A percentile compares a stretch with the other conserved stretches of the same genome.
phyloP scores from a whole-genome alignment of 1,284 basidiomycete species.

The Ustilago trichophora region DNA sequence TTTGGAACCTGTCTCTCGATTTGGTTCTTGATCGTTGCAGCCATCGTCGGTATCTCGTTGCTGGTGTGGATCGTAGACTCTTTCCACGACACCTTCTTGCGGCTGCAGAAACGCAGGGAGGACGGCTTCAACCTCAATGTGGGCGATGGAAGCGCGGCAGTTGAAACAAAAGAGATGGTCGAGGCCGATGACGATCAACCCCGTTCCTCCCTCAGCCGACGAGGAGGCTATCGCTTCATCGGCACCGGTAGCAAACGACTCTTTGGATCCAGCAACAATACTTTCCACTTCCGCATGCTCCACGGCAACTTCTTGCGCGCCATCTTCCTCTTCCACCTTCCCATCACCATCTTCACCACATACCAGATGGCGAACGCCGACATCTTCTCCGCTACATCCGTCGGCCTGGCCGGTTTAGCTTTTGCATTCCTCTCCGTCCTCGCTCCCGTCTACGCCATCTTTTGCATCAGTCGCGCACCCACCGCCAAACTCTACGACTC shows the following conservation, averaged over 20 bases:
- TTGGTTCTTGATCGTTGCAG: conserved; percentile 82
- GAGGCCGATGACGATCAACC: conserved; percentile 20
- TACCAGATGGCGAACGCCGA: conserved; percentile 80
- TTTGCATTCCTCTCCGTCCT: conserved; percentile 82
- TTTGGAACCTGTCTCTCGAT: conserved; percentile 84
- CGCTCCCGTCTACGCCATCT: conserved; percentile 78
- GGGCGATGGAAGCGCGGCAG: neutral
- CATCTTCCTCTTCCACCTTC: conserved; percentile 89
- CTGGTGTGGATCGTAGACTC: conserved; percentile 71
- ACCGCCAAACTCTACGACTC: conserved; percentile 94
- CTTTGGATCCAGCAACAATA: conserved; percentile 42
- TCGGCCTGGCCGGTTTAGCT: conserved; percentile 77
- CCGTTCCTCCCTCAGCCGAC: conserved; percentile 31
- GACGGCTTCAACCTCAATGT: conserved; percentile 32
- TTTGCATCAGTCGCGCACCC: conserved; percentile 79
- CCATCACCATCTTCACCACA: conserved; percentile 87
- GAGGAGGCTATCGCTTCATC: conserved; percentile 42
- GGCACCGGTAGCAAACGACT: conserved; percentile 16
- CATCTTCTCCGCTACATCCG: conserved; percentile 70
- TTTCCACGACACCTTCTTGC: conserved; percentile 33
- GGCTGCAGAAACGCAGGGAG: conserved; percentile 38
- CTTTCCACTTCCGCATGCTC: conserved; percentile 47
- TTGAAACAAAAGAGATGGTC: conserved; percentile 23
- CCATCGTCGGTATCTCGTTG: conserved; percentile 75
- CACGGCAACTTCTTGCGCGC: conserved; percentile 90